phyloP scores from a whole-genome alignment of 805 yeast genomes.

The Wickerhamiella slavikovae region DNA sequence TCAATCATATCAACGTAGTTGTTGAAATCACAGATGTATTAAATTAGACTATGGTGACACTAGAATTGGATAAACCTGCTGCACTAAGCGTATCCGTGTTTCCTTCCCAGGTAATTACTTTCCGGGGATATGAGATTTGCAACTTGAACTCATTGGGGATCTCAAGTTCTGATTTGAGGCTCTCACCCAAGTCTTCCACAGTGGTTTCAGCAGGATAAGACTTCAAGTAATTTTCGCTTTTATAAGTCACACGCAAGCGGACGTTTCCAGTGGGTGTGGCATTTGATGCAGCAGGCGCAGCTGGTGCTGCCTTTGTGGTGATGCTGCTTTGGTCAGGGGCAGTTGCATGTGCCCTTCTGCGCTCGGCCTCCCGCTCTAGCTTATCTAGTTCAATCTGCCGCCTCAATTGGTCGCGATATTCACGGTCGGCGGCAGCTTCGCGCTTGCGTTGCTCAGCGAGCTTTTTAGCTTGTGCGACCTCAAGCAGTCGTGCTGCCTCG shows the following conservation, averaged over 20 bases:
- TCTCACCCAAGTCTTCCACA: constrained; percentile 13
- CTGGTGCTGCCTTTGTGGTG: constrained; percentile 3
- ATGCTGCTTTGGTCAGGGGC: background rate
- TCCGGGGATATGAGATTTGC: constrained; percentile 16
- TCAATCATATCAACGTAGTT: no score
- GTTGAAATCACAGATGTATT: no score
- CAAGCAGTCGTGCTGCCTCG: constrained; percentile 14
- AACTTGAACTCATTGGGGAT: constrained; percentile 10
- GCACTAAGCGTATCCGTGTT: constrained; percentile 13
- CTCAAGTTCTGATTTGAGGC: constrained; percentile 10
- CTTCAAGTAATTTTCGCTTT: constrained; percentile 11
- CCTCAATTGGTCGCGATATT: constrained; percentile 15
- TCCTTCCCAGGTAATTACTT: constrained; percentile 9
- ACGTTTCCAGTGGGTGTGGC: constrained; percentile 5
- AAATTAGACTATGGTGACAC: no score
- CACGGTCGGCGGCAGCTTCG: constrained; percentile 14
- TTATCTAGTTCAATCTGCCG: constrained; percentile 19
- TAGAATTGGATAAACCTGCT: constrained; percentile 16
- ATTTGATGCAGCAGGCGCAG: constrained; percentile 6
- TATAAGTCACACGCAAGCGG: constrained; percentile 12
- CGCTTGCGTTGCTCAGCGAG: constrained; percentile 14
- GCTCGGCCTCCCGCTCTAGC: constrained; percentile 12
- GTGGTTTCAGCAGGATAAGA: constrained; percentile 13
- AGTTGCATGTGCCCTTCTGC: constrained; percentile 2
- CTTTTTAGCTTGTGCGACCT: constrained; percentile 15